Base-by-base conservation (phyloP, 352 stramenopile species). In the Achlya hypogyna region DNA sequence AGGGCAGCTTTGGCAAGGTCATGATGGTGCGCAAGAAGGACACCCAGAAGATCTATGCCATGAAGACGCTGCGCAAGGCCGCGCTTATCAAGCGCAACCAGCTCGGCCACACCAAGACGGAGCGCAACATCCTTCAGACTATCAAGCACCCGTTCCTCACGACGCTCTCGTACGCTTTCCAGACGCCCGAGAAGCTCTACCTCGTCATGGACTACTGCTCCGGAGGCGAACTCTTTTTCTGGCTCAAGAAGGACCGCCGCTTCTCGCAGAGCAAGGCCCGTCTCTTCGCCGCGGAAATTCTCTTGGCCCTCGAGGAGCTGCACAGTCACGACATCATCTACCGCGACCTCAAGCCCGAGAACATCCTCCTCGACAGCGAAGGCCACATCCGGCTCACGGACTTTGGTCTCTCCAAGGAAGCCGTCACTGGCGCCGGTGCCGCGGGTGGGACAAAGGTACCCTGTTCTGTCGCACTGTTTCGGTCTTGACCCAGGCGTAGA, bases 311-410 rank as follows among this genome's bases (percentile, higher is more conserved):
- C 49, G 86, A 95, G 69, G 89, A 90, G 67, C 74, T 98, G 54
- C 93, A 98, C 83, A 84, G 85, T 69, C 86, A 95, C 75, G 88
- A 98, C 75, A 98, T 98, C 71, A 96, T 98, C 38, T 98, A 98
- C 80, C 84, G 91, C 76, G 95, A 98, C 73, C 79, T 98, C 42
- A 98, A 98, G 79, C 95, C 95, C 1, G 93, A 98, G 72, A 98
- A 98, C 77, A 93, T 98, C 45, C 75, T 97, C 54, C 78, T 98
- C 38, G 95, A 98, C 71, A 76, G 94, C 28, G 89, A 97, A 62
- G 94, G 92, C 49, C 94, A 98, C 79, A 88, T 98, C 60, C 87
- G 90, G 49, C 75, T 98, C 29, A 97, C 95, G 23, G 94, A 98
- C 74, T 98, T 98, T 71, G 94, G 94, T 65, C 83, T 98, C 18